Base-by-base conservation (phyloP, 257 asterid genomes). In the Jacaranda mimosifolia region DNA sequence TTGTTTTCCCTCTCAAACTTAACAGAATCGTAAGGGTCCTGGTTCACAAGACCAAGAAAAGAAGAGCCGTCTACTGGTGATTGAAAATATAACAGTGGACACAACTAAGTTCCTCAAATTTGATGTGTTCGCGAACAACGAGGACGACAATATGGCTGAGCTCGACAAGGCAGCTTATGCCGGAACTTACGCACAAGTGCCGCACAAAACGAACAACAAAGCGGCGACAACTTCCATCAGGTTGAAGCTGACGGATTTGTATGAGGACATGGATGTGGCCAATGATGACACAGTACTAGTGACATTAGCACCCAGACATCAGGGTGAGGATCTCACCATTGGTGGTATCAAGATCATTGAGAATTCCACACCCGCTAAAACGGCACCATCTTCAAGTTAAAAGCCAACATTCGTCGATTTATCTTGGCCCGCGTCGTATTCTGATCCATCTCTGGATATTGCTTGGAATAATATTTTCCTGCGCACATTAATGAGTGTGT, bases 211-310 rank as follows among this genome's bases (percentile, higher is more conserved):
- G 38, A 65, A 65, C 5, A 78, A 55, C n/a, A 63, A 46, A 38
- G 59, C 53, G 45, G 79, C 64, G 5, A 77, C 74, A 74, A 82
- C 85, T 7, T 43, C 56, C 9, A 21, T 86, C 71, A 83, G 78
- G 43, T 76, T 86, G 85, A 81, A 65, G 4, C 53, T 86, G 35
- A 84, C 83, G 1, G 90, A 86, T 66, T 45, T 84, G 4, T 72
- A 86, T 72, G 87, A 88, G 55, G 90, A 82, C 9, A 68, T 88
- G 86, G 87, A 80, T 46, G 83, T 81, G 40, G 86, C 79, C 8
- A 85, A 80, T 18, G 92, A 88, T 43, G 88, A 88, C 0, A 12
- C 64, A 14, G 68, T 88, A 9, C 5, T 82, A 49, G 90, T 88
- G 75, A 86, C 84, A 32, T 53, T 88, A 82, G 90, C 82, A 40